phyloP scores from a whole-genome alignment of 1,139 yeast species.

The Suhomyces kunorum region DNA sequence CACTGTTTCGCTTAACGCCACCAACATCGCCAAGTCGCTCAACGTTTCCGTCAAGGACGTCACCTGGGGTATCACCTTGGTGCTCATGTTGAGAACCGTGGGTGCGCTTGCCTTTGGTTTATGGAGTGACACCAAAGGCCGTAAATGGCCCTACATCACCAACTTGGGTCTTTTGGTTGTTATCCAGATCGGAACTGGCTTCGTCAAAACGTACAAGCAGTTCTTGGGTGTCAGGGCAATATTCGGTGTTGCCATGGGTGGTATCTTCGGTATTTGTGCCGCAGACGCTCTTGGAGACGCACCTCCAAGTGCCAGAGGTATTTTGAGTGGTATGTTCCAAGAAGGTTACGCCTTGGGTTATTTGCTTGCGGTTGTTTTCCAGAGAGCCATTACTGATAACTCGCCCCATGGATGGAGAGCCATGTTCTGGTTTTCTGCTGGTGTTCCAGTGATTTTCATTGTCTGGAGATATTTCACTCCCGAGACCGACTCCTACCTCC shows the following conservation, averaged over 20 bases:
- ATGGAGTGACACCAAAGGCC: constrained; percentile 40
- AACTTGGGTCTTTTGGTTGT: constrained; percentile 34
- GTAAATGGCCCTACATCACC: constrained; percentile 40
- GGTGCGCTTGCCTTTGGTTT: constrained; percentile 44
- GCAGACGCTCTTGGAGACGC: constrained; percentile 44
- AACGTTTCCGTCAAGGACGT: constrained; percentile 30
- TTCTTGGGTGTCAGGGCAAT: constrained; percentile 44
- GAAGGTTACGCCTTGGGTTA: constrained; percentile 50
- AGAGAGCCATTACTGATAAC: constrained; percentile 40
- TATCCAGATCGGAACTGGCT: constrained; percentile 45
- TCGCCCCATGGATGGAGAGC: constrained; percentile 42
- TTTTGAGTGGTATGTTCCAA: constrained; percentile 43
- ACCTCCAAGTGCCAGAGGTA: constrained; percentile 40
- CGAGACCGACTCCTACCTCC: constrained; percentile 39
- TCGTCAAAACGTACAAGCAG: constrained; percentile 38
- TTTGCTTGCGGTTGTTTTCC: constrained; percentile 44
- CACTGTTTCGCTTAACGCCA: constrained; percentile 37
- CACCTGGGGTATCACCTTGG: constrained; percentile 49
- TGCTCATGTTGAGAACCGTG: constrained; percentile 46
- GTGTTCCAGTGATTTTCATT: constrained; percentile 41
- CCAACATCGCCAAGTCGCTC: constrained; percentile 33
- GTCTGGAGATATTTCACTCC: constrained; percentile 39
- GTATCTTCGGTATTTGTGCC: constrained; percentile 41
- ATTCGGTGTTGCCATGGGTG: constrained; percentile 49
- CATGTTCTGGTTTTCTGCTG: constrained; percentile 46